These are phyloP conservation scores for Naegleria lovaniensis DNA, from an alignment of 208 protist genomes.

Conservation along the genomic window DNA sequence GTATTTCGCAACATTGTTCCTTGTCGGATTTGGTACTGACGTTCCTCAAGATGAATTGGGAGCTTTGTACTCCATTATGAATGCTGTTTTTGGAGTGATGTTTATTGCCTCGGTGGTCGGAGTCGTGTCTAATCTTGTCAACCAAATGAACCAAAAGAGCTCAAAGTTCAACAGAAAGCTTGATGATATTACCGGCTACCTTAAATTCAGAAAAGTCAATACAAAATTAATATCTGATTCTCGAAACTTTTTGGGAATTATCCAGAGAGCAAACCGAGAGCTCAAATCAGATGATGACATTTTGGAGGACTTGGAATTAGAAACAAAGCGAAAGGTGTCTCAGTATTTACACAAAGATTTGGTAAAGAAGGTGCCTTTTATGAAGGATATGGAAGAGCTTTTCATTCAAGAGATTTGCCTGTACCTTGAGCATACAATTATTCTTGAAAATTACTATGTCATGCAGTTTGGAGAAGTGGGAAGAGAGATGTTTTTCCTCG, in stretches of 20 bases:
- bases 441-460: constrained; percentile 29
- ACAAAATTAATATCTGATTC: neutral
- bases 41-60: neutral
- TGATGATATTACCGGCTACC: constrained; percentile 24
- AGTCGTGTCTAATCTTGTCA: constrained; percentile 15
- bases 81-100: constrained; percentile 16
- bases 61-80: constrained; percentile 16
- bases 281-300: constrained; percentile 29
- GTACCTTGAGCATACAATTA: constrained; percentile 4
- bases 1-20: constrained; percentile 20
- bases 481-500: constrained; percentile 40
- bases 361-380: constrained; percentile 30
- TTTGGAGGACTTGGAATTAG: constrained; percentile 20
- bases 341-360: constrained; percentile 34
- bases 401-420: constrained; percentile 32
- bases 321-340: constrained; percentile 27
- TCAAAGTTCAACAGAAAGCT: constrained; percentile 27
- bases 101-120: constrained; percentile 28
- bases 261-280: constrained; percentile 21
- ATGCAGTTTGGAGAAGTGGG: constrained; percentile 30
- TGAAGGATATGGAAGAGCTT: constrained; percentile 27
- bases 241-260: constrained; percentile 14
- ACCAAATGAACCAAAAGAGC: constrained; percentile 15
- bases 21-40: constrained; percentile 17
- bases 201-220: constrained; percentile 25